Conservation (phyloP, 2,329 filamentous ascomycete genomes). For the Dryadomyces quercivorus region DNA sequence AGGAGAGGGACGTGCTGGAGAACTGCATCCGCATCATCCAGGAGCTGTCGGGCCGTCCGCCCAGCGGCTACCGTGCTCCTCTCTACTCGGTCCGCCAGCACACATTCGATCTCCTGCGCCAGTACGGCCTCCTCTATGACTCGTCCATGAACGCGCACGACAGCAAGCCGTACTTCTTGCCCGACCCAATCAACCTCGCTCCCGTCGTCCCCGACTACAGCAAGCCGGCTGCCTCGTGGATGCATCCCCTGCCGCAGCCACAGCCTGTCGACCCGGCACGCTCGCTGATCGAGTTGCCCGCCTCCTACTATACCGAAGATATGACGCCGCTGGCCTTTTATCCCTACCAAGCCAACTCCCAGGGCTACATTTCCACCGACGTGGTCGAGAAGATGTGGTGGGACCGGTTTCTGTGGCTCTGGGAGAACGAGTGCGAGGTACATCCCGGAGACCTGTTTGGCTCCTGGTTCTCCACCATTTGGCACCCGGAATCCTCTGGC, state of each 20-base stretch:
- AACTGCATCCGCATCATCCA: conserved; percentile 32
- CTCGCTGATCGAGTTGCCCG: conserved; percentile 49
- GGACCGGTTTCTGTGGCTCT: conserved; percentile 48
- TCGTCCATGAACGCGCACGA: conserved; percentile 56
- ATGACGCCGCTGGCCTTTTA: conserved; percentile 58
- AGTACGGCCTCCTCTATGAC: conserved; percentile 58
- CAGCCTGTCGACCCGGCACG: conserved; percentile 31
- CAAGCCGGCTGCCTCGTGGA: conserved; percentile 49
- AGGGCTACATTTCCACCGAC: conserved; percentile 43
- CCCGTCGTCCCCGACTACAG: conserved; percentile 40
- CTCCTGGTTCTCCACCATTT: too few relatives aligned
- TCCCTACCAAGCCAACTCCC: conserved; percentile 49
- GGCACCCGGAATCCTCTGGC: too few relatives aligned
- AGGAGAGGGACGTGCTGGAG: conserved; percentile 62
- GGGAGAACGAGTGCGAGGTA: conserved; percentile 18
- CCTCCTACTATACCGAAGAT: conserved; percentile 51
- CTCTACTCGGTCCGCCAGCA: conserved; percentile 33
- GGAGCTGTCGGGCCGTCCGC: conserved; percentile 38
- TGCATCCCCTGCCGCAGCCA: conserved; percentile 43
- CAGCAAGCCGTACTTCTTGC: conserved; percentile 54
- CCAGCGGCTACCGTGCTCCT: conserved; percentile 45
- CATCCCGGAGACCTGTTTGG: too few relatives aligned
- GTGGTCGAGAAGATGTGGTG: conserved; percentile 51
- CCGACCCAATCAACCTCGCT: conserved; percentile 23
- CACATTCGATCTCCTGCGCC: conserved; percentile 44